Base-by-base conservation (phyloP, 805 yeast genomes). In the Kluyveromyces aestuarii region DNA sequence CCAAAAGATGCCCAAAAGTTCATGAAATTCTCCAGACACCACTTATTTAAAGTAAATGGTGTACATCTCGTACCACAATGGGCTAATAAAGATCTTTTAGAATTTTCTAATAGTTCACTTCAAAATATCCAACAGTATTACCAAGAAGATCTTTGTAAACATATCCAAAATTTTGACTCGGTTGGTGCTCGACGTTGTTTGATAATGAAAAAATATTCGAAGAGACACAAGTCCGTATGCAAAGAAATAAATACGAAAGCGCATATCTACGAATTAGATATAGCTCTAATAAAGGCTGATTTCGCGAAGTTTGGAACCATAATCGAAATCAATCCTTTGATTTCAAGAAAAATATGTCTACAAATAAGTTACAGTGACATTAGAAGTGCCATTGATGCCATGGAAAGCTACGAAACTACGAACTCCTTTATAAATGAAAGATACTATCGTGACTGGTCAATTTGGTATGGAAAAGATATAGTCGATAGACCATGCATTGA, bases 391-490 rank as follows among this genome's bases (percentile, higher is more conserved):
- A 75, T 85, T 21, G 58, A 61, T 7, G 87, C 84, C 2, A 82
- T 80, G 62, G 64, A 65, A 33, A 72, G 69, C 37, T 72, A 74
- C 51, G 72, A 69, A 21, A 53, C 62, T 30, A 57, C 61, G 17
- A 53, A 52, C 8, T 63, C 76, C 0, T 48, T 39, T 2, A 55
- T 82, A 55, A 58, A 68, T 47, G 54, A 54, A 5, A 79, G 74
- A 54, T 85, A 81, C 46, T 53, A 51, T 56, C 62, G 61, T 10
- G 76, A 70, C 5, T 86, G 93, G 93, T 64, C 71, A 8, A 64
- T 82, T 1, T 75, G 81, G 79, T 86, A 77, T 54, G 86, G 84
- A 0, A 74, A 73, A 41, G 95, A 86, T 61, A 76, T 77, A 1
- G 72, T 86, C 7, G 89, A 84, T 54, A 70, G 64, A 49, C 80